Evolutionary conservation across 768 basidiomycete genomes (phyloP).

Genomic region (Suillus subluteus): DNA sequence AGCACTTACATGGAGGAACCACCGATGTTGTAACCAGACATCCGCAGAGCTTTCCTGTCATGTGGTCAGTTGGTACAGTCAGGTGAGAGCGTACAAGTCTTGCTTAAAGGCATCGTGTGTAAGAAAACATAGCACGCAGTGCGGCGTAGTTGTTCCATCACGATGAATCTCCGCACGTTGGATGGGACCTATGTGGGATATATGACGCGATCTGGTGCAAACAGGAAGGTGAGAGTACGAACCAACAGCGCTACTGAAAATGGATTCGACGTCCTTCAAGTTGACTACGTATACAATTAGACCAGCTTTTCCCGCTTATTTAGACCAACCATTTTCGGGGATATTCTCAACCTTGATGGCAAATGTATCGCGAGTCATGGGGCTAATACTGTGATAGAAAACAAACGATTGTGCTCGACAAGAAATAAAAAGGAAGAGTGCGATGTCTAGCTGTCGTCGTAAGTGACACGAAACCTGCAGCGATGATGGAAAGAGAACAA

Average conservation of each 20-base stretch:
- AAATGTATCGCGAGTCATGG: conserved; percentile 37
- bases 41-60: conserved; percentile 65
- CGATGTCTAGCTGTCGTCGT: not conserved
- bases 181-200: conserved; percentile 48
- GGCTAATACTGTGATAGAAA: conserved; percentile 18
- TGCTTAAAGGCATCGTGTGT: conserved; percentile 58
- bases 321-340: conserved; percentile 33
- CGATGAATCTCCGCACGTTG: conserved; percentile 46
- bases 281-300: conserved; percentile 28
- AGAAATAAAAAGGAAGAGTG: conserved; percentile 2
- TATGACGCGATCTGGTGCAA: conserved; percentile 3
- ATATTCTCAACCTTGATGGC: conserved; percentile 52
- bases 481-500: conserved; percentile 27
- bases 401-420: conserved; percentile 11
- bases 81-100: conserved; percentile 23
- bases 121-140: conserved; percentile 57
- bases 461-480: conserved; percentile 27
- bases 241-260: conserved; percentile 66
- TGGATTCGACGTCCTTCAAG: conserved; percentile 51
- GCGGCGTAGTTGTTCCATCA: conserved; percentile 29
- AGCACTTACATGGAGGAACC: conserved; percentile 58
- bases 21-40: conserved; percentile 63
- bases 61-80: conserved; percentile 10
- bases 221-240: conserved; percentile 15
- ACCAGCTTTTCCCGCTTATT: not conserved